A percentile compares a stretch with the other conserved stretches of the same genome.
Conservation (phyloP, 2,329 filamentous ascomycete species). For the Trematosphaeria pertusa region DNA sequence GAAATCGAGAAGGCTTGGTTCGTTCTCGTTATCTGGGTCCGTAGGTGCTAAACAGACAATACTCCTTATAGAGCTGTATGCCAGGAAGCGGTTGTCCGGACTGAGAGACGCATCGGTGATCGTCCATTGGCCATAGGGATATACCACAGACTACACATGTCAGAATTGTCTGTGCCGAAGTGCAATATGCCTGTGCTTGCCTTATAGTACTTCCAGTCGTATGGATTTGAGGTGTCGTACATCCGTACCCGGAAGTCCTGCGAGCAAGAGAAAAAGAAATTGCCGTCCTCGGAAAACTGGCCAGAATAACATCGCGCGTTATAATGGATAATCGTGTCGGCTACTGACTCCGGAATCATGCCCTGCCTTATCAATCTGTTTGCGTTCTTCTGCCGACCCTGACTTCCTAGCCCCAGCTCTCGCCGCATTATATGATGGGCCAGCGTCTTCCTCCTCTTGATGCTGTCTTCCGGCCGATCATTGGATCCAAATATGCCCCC, state of each 20-base stretch:
- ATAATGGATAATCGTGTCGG: slow-evolving; percentile 89
- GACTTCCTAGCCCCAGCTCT: slow-evolving; percentile 74
- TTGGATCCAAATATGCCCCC: slow-evolving; percentile 80
- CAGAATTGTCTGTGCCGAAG: slow-evolving; percentile 39
- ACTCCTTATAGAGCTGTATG: slow-evolving; percentile 87
- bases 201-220: slow-evolving; percentile 96
- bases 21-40: slow-evolving; percentile 79
- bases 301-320: slow-evolving; percentile 89
- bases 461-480: slow-evolving; percentile 58
- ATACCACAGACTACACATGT: slow-evolving; percentile 72
- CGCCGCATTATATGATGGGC: slow-evolving; percentile 77
- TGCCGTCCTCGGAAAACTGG: slow-evolving; percentile 95
- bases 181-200: slow-evolving; percentile 51
- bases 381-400: slow-evolving; percentile 64
- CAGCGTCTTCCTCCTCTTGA: slow-evolving; percentile 66
- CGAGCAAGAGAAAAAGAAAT: slow-evolving; percentile 92
- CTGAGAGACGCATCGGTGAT: slow-evolving; percentile 92
- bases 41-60: slow-evolving; percentile 87
- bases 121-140: slow-evolving; percentile 91
- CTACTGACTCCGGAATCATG: slow-evolving; percentile 77
- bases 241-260: slow-evolving; percentile 95
- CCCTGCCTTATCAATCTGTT: slow-evolving; percentile 74
- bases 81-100: slow-evolving; percentile 89
- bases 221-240: slow-evolving; percentile 97
- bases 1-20: slow-evolving; percentile 82